Percentiles rank a stretch among this genome's conserved stretches.
Conservation (phyloP, 257 asterid species). For the Gentiana straminea region DNA sequence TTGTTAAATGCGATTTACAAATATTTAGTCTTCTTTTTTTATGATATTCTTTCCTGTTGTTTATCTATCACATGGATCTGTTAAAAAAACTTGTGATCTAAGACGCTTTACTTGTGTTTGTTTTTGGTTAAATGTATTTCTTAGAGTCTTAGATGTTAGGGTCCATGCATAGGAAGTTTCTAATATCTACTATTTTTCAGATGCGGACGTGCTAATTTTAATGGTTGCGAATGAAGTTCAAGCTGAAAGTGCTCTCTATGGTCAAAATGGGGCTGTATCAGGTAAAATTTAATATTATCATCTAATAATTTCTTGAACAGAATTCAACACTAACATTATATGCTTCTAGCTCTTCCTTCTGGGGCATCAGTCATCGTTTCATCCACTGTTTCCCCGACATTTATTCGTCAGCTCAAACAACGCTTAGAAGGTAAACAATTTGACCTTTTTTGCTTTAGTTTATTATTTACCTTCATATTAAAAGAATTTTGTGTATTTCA, state of each 20-base stretch:
- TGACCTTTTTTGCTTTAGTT: conserved; percentile 1
- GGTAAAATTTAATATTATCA: conserved; percentile 32
- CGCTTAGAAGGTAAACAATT: conserved; percentile 70
- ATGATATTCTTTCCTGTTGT: neutral
- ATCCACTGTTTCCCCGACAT: conserved; percentile 96
- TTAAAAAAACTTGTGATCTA: neutral
- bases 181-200: conserved; percentile 36
- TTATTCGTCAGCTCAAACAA: conserved; percentile 62
- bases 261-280: conserved; percentile 72
- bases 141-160: neutral
- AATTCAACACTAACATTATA: conserved; percentile 7
- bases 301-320: conserved; percentile 5
- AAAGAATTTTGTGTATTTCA: neutral
- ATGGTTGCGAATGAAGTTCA: conserved; percentile 97
- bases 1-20: neutral
- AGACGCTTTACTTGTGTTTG: neutral
- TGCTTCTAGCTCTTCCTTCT: conserved; percentile 60
- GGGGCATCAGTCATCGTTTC: conserved; percentile 83
- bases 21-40: neutral
- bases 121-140: neutral
- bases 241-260: conserved; percentile 87
- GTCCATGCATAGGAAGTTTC: conserved; percentile 6
- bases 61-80: neutral
- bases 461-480: neutral
- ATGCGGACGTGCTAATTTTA: conserved; percentile 63